These are phyloP conservation scores for Noccaea caerulescens DNA, from an alignment of 345 rosid genomes.

Conservation along the genomic window DNA sequence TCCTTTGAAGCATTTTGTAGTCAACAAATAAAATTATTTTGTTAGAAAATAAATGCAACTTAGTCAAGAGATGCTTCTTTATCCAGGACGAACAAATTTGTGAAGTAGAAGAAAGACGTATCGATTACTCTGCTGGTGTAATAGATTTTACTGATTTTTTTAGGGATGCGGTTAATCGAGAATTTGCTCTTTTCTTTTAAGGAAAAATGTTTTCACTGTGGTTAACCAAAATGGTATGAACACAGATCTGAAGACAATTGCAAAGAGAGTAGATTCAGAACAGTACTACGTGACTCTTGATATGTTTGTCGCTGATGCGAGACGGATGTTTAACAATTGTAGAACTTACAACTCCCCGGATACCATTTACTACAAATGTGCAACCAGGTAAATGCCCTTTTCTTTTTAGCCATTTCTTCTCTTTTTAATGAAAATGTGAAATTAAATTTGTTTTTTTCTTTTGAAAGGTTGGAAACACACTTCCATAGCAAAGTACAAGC, in stretches of 20 bases:
- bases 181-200: neutral
- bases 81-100: neutral
- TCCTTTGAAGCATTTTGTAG: neutral
- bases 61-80: neutral
- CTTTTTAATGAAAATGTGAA: constrained; percentile 12
- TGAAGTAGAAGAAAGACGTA: neutral
- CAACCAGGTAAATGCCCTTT: constrained; percentile 61
- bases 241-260: constrained; percentile 90
- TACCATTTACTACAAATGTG: constrained; percentile 88
- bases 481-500: constrained; percentile 87
- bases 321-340: constrained; percentile 92
- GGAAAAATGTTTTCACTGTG: neutral
- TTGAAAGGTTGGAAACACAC: constrained; percentile 71
- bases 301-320: constrained; percentile 94
- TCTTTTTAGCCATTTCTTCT: neutral
- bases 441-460: neutral
- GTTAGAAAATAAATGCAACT: neutral
- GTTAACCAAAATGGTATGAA: constrained; percentile 22
- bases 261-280: constrained; percentile 92
- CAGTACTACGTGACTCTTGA: constrained; percentile 92
- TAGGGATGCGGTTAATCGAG: neutral
- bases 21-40: neutral
- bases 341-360: constrained; percentile 91
- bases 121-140: neutral
- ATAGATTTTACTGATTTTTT: neutral